phyloP scores from a whole-genome alignment of 352 stramenopile genomes.

The Pythium vanterpoolii region DNA sequence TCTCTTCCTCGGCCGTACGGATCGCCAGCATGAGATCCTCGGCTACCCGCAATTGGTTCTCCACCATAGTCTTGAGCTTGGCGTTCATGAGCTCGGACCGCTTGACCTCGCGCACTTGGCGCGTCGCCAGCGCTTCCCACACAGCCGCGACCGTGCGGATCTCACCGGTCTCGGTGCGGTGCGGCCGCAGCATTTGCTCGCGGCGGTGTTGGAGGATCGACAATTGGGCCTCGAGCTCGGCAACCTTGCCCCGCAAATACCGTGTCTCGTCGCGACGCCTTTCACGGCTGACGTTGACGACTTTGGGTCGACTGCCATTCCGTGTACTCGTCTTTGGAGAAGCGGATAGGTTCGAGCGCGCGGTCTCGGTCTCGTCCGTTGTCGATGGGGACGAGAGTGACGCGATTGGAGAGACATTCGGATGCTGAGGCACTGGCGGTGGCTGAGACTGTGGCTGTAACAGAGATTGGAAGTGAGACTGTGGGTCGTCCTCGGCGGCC shows the following conservation, averaged over 20 bases:
- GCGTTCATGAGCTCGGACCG: slow-evolving; percentile 6
- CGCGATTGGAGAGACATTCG: background rate
- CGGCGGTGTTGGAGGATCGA: slow-evolving; percentile 9
- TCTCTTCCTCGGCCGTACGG: slow-evolving; percentile 1
- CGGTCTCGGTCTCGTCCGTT: no score
- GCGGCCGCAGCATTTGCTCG: slow-evolving; percentile 6
- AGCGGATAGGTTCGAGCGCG: no score
- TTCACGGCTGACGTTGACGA: slow-evolving; percentile 19
- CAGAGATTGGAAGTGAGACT: no score
- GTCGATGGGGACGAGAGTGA: no score
- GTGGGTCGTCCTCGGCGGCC: background rate
- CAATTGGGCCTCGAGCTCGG: slow-evolving; percentile 22
- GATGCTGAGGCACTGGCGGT: background rate
- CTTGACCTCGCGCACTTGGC: slow-evolving; percentile 13
- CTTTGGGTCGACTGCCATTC: background rate
- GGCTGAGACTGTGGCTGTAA: no score
- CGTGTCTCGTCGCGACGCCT: slow-evolving; percentile 19
- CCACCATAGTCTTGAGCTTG: slow-evolving; percentile 13
- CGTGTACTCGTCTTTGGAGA: background rate
- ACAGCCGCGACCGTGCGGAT: slow-evolving; percentile 3
- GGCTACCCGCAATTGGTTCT: slow-evolving; percentile 7
- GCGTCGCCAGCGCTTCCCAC: slow-evolving; percentile 19
- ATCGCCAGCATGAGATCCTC: slow-evolving; percentile 6
- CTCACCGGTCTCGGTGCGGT: background rate
- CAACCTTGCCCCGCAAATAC: slow-evolving; percentile 17